Evolutionary conservation across 768 basidiomycete species (phyloP), one percentile per base, ranked within the genome.

Genomic region (Amyloporia xantha): DNA sequence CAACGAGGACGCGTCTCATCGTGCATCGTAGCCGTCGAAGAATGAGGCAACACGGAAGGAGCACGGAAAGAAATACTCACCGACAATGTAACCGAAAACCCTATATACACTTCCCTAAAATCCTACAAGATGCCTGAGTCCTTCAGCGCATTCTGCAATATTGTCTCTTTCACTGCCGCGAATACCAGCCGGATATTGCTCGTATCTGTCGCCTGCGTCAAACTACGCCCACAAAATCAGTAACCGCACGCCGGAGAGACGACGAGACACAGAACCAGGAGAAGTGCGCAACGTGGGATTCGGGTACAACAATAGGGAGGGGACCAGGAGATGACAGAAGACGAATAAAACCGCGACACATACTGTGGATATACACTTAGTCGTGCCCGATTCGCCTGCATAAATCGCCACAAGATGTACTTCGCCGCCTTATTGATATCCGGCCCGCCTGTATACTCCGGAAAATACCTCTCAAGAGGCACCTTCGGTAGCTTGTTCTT

Each of bases 351-450:
- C n/a, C n/a, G n/a, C n/a, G 44, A 38, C 9, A 75, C 85, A 28
- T 54, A 88, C 88, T 96, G 92, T 2, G 92, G 92, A 65, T 94
- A 96, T 17, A 96, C 87, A 49, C 84, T 91, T 56, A 94, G 67
- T 44, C 83, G 66, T 47, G 88, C 88, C 19, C 86, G 70, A 57
- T 94, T 95, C 48, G 87, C 84, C 65, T 95, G 90, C 76, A 92
- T 93, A 59, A 95, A 97, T 59, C 87, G 72, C 93, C 91, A 96
- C 30, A 97, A 71, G 46, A 97, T 92, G 55, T 91, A 95, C 58
- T 93, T 92, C 0, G 92, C 91, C 1, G 91, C 91, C 65, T 94
- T 94, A 70, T 91, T 93, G 65, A 94, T 88, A 59, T 94, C 89
- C 3, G 82, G 66, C 3, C 91, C 91, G 26, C 90, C 90, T 0